phyloP scores from a whole-genome alignment of 495 filamentous ascomycete species.

The Recurvomyces mirabilis region DNA sequence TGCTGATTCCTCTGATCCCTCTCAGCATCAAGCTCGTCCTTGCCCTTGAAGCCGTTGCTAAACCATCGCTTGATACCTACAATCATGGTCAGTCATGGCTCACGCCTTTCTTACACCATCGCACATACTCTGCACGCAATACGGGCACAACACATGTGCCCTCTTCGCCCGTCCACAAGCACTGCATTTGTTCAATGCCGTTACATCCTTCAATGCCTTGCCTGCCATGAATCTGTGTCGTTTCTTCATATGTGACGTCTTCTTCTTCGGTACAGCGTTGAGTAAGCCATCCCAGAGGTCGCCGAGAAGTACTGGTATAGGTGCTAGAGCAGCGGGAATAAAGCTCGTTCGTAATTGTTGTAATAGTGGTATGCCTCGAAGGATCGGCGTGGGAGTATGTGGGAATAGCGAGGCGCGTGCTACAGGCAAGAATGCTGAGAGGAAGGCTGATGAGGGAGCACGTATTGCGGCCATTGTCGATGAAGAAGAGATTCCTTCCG shows the following conservation, averaged over 20 bases:
- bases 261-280: slow-evolving; percentile 93
- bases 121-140: slow-evolving; percentile 59
- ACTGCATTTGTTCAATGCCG: slow-evolving; percentile 71
- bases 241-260: slow-evolving; percentile 95
- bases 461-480: slow-evolving; percentile 25
- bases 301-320: slow-evolving; percentile 45
- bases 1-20: slow-evolving; percentile 4
- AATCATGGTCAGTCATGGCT: background rate
- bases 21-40: slow-evolving; percentile 11
- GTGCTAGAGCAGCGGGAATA: slow-evolving; percentile 22
- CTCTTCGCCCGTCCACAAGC: slow-evolving; percentile 80
- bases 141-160: slow-evolving; percentile 74
- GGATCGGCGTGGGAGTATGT: slow-evolving; percentile 17
- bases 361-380: slow-evolving; percentile 15
- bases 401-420: slow-evolving; percentile 26
- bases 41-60: slow-evolving; percentile 12
- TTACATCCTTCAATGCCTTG: slow-evolving; percentile 85
- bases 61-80: slow-evolving; percentile 21
- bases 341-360: slow-evolving; percentile 13
- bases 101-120: background rate
- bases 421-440: slow-evolving; percentile 27
- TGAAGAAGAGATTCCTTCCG: slow-evolving; percentile 5
- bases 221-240: slow-evolving; percentile 85
- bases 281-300: slow-evolving; percentile 89
- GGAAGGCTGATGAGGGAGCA: slow-evolving; percentile 21